Evolutionary conservation across 257 asterid species (phyloP).

Genomic region (Mentha longifolia): DNA sequence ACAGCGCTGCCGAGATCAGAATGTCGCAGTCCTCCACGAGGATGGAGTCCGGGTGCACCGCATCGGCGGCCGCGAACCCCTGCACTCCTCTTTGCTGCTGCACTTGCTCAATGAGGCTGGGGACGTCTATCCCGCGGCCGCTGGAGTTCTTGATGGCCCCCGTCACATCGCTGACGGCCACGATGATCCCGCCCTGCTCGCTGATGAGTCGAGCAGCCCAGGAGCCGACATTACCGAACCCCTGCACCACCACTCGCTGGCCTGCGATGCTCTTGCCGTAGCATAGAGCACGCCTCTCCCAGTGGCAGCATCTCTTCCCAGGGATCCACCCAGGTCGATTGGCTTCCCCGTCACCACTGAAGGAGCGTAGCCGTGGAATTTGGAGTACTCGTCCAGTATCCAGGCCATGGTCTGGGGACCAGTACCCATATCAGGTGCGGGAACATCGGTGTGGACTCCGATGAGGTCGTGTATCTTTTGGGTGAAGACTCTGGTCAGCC

Average conservation of each 20-base stretch:
- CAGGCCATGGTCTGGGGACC: slow-evolving; percentile 98
- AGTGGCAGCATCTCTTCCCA: slow-evolving; percentile 95
- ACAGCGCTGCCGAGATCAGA: slow-evolving; percentile 91
- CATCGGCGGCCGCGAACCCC: slow-evolving; percentile 68
- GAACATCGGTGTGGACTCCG: slow-evolving; percentile 85
- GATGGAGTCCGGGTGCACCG: slow-evolving; percentile 55
- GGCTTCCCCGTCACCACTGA: slow-evolving; percentile 97
- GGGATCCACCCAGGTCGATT: slow-evolving; percentile 85
- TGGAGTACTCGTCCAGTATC: slow-evolving; percentile 96
- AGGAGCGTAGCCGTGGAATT: slow-evolving; percentile 92
- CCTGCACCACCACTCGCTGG: slow-evolving; percentile 70
- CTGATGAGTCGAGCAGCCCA: slow-evolving; percentile 81
- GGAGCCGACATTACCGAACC: slow-evolving; percentile 92
- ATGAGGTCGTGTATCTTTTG: slow-evolving; percentile 92
- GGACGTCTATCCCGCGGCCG: slow-evolving; percentile 60
- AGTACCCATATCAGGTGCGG: slow-evolving; percentile 98
- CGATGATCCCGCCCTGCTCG: slow-evolving; percentile 70
- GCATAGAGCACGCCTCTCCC: slow-evolving; percentile 88
- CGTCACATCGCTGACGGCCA: slow-evolving; percentile 80
- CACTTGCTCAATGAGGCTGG: slow-evolving; percentile 57
- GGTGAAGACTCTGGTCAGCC: slow-evolving; percentile 89
- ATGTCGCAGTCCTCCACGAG: slow-evolving; percentile 79
- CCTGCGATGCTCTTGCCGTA: slow-evolving; percentile 72
- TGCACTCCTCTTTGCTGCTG: slow-evolving; percentile 62
- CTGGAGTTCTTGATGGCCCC: slow-evolving; percentile 76